phyloP scores from a whole-genome alignment of 441 rosid species.

The Gossypium aridum region DNA sequence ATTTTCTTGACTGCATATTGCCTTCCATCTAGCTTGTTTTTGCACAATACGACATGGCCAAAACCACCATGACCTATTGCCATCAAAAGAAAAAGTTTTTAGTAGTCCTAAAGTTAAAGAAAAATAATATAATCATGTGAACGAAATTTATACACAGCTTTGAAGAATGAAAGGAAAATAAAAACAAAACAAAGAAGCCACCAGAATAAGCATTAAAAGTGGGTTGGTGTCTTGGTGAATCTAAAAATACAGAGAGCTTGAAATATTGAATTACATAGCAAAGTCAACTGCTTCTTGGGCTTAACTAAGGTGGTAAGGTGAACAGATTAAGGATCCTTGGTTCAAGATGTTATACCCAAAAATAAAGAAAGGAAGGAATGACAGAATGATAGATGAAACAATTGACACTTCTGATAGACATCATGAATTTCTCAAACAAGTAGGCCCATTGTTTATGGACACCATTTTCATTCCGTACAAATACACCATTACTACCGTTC shows the following conservation, averaged over 20 bases:
- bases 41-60: slow-evolving; percentile 90
- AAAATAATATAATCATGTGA: background rate
- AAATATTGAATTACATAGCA: background rate
- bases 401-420: background rate
- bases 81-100: slow-evolving; percentile 10
- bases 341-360: background rate
- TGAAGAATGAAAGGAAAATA: background rate
- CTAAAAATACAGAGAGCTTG: background rate
- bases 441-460: background rate
- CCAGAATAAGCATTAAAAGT: background rate
- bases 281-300: background rate
- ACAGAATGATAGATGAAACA: background rate
- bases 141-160: background rate
- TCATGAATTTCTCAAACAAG: background rate
- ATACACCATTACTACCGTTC: background rate
- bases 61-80: slow-evolving; percentile 92
- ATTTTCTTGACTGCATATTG: slow-evolving; percentile 98
- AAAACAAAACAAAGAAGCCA: background rate
- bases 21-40: slow-evolving; percentile 97
- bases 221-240: slow-evolving; percentile 5
- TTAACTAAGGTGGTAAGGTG: background rate
- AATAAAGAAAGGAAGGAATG: background rate
- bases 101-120: slow-evolving; percentile 10
- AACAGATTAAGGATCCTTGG: background rate
- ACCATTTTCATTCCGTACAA: background rate